phyloP scores from a whole-genome alignment of 2,329 filamentous ascomycete genomes.

The Tolypocladium nubicola region DNA sequence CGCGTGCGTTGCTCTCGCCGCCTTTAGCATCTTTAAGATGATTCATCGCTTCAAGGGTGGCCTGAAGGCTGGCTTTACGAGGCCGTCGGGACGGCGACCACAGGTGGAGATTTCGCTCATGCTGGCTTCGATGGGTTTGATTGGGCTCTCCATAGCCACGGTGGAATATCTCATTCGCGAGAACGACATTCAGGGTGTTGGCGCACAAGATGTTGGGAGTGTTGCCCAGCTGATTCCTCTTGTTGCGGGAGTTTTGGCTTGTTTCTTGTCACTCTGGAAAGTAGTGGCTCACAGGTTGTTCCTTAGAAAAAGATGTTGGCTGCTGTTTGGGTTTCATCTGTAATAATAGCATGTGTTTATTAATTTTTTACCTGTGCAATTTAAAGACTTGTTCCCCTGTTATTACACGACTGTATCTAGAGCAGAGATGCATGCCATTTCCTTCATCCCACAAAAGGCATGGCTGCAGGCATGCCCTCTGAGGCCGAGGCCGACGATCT shows the following conservation, averaged over 20 bases:
- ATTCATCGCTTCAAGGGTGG: constrained; percentile 5
- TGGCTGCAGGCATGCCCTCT: no score
- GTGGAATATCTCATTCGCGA: constrained; percentile 11
- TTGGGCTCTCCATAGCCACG: constrained; percentile 8
- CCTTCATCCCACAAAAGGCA: no score
- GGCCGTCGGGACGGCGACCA: constrained; percentile 3
- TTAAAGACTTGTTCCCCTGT: no score
- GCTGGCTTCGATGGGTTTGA: constrained; percentile 8
- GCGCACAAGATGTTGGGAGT: constrained; percentile 2
- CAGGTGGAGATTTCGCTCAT: constrained; percentile 10
- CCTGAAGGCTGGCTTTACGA: constrained; percentile 1
- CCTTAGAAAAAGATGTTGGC: constrained; percentile 8
- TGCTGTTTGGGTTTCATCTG: constrained; percentile 10
- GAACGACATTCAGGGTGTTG: constrained; percentile 8
- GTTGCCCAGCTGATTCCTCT: constrained; percentile 14
- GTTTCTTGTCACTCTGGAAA: constrained; percentile 8
- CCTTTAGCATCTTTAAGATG: constrained; percentile 2
- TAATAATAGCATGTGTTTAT: not conserved
- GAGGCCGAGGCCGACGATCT: no score
- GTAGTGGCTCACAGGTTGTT: constrained; percentile 8
- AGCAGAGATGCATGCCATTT: no score
- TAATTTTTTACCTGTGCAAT: no score
- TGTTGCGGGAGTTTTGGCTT: constrained; percentile 10
- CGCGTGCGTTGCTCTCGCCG: constrained; percentile 4
- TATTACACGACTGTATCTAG: no score